Base-by-base conservation (phyloP, 2,329 filamentous ascomycete species). In the Hansfordia pulvinata region DNA sequence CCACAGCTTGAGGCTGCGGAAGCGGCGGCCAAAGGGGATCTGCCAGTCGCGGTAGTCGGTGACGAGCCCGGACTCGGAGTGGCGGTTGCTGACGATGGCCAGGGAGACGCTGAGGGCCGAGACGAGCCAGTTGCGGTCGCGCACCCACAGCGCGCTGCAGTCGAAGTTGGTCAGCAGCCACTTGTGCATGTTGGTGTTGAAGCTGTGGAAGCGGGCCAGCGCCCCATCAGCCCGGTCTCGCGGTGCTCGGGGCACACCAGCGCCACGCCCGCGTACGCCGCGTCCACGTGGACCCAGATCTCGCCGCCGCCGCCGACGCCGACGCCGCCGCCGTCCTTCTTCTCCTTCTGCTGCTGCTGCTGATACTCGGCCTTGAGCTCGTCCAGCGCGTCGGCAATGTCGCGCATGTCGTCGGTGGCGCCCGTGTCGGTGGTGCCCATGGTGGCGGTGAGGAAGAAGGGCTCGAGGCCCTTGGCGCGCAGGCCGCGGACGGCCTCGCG, bases 21-120 rank as follows among this genome's bases (percentile, higher is more conserved):
- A 96, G 10, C 88, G 67, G 3, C 88, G 66, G 7, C 88, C 88
- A 0, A 96, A 73, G 0, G 88, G 85, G 42, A 96, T 92, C 56
- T 93, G 85, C 88, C 88, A 96, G 61, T 96, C 86, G 24, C 88
- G 73, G 59, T 93, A 94, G 53, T 96, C 88, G 14, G 84, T 93
- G 1, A 94, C 88, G 2, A 88, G 65, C 0, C 84, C 85, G 19
- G 67, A 70, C 40, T 90, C 83, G 4, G 78, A 81, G 56, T 76
- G 84, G 4, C 71, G 59, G 53, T 94, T 94, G 36, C 75, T 54
- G 16, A 94, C 70, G 57, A 93, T 94, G 4, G 77, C 67, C 0
- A 82, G 82, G 10, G 77, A 77, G 46, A 90, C 78, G 44, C 71
- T 76, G 21, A 93, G 66, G 1, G 85, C 80, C 34, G 76, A 66